A percentile compares a stretch with the other conserved stretches of the same genome.
These are phyloP conservation scores for Stagonosporopsis tanaceti DNA, from an alignment of 2,329 filamentous ascomycete species.

Conservation along the genomic window DNA sequence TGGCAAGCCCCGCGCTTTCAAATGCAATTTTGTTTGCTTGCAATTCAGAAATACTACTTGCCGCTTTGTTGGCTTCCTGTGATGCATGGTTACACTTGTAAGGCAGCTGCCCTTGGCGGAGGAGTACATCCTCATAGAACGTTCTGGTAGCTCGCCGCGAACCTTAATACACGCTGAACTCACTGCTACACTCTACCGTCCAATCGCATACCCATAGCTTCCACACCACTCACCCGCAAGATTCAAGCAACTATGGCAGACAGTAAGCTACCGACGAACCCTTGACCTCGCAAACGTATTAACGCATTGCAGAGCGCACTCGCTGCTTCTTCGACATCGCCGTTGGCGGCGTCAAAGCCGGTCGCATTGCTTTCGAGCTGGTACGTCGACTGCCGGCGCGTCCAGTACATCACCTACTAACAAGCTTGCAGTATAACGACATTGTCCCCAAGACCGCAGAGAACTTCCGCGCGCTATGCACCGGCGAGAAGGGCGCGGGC, in stretches of 20 bases:
- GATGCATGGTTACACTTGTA: conserved; percentile 13
- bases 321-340: conserved; percentile 94
- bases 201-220: not conserved
- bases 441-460: conserved; percentile 93
- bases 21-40: not conserved
- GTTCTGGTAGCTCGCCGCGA: conserved; percentile 40
- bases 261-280: conserved; percentile 25
- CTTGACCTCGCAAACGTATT: conserved; percentile 1
- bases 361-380: conserved; percentile 87
- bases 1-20: not conserved
- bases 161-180: not conserved
- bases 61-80: not conserved
- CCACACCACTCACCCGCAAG: not conserved
- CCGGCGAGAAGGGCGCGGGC: conserved; percentile 88
- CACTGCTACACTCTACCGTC: not conserved
- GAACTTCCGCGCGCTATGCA: conserved; percentile 94
- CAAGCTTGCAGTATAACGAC: conserved; percentile 41
- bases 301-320: conserved; percentile 63
- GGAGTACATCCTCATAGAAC: conserved; percentile 36
- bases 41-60: not conserved
- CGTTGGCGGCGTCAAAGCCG: conserved; percentile 75
- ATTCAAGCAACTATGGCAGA: conserved; percentile 36
- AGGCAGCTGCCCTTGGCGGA: conserved; percentile 32
- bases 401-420: conserved; percentile 3
- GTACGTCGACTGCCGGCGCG: conserved; percentile 53